Conservation (phyloP, 179 eudicot species). For the Spergularia azorica region DNA sequence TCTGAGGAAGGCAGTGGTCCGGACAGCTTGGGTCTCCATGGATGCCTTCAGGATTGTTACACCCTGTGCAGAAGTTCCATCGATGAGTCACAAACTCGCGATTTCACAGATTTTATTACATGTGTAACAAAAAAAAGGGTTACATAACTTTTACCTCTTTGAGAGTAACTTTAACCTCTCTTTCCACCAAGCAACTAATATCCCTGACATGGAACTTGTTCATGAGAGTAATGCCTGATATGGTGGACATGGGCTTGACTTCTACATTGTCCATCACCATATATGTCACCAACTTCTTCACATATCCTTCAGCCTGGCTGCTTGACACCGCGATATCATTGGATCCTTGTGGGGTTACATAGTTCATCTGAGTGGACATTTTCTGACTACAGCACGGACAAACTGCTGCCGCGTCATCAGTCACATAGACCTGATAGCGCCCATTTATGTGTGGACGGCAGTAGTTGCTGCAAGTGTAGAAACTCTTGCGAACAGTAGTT, state of each 20-base stretch:
- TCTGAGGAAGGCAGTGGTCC: neutral
- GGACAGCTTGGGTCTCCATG: neutral
- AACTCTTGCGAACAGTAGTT: neutral
- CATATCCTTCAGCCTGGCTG: constrained; percentile 24
- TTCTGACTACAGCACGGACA: neutral
- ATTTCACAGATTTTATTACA: no score
- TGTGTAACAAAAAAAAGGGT: no score
- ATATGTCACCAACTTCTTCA: constrained; percentile 40
- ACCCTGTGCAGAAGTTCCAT: neutral
- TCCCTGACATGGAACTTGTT: constrained; percentile 38
- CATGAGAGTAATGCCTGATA: constrained; percentile 37
- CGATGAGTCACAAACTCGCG: neutral
- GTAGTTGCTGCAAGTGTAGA: neutral
- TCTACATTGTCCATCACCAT: constrained; percentile 45
- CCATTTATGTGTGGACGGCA: neutral
- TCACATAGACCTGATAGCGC: neutral
- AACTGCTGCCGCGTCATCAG: neutral
- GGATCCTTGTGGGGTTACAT: constrained; percentile 18
- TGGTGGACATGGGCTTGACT: constrained; percentile 41
- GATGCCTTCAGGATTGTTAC: neutral
- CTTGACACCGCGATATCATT: neutral
- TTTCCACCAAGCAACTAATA: constrained; percentile 29
- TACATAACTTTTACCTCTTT: constrained; percentile 21
- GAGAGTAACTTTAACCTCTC: constrained; percentile 29
- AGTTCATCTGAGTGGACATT: neutral